Evolutionary conservation across 345 rosid genomes (phyloP).

Genomic region (Iberis pinnata): DNA sequence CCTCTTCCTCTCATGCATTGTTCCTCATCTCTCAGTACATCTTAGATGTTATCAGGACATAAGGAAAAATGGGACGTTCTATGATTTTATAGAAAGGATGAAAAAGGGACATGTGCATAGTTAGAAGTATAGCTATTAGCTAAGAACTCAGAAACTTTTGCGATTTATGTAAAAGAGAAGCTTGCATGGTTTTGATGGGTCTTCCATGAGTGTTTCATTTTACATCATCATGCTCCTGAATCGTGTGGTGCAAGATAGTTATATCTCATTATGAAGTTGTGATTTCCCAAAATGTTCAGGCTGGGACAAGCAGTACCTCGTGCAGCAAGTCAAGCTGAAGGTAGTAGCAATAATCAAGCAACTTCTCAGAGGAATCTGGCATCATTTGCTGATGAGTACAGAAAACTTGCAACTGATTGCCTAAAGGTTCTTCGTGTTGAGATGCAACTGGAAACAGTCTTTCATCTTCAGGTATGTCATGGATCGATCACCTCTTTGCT

Average conservation of each 20-base stretch:
- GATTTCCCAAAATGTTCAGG: slow-evolving; percentile 38
- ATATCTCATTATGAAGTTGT: slow-evolving; percentile 8
- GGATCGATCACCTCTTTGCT: slow-evolving; percentile 7
- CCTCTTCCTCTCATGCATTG: slow-evolving; percentile 1
- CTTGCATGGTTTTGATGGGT: slow-evolving; percentile 8
- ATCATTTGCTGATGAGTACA: slow-evolving; percentile 79
- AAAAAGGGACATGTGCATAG: slow-evolving; percentile 8
- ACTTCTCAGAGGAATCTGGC: slow-evolving; percentile 49
- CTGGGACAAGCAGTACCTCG: slow-evolving; percentile 56
- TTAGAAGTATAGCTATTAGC: slow-evolving; percentile 6
- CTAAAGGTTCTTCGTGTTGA: slow-evolving; percentile 94
- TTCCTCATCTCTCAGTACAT: slow-evolving; percentile 13
- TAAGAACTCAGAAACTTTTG: slow-evolving; percentile 3
- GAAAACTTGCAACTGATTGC: slow-evolving; percentile 94
- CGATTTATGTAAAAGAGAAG: slow-evolving; percentile 15
- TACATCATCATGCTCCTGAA: not conserved
- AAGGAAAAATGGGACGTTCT: not conserved
- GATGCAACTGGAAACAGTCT: slow-evolving; percentile 93
- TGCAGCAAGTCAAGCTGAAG: slow-evolving; percentile 47
- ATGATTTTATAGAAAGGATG: not conserved
- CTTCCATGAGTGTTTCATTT: slow-evolving; percentile 1
- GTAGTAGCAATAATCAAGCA: slow-evolving; percentile 42
- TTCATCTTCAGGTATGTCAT: slow-evolving; percentile 77
- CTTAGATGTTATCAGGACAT: slow-evolving; percentile 15
- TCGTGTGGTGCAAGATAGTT: slow-evolving; percentile 9